Base-by-base conservation (phyloP, 768 basidiomycete species). In the Lactarius pseudohatsudake region DNA sequence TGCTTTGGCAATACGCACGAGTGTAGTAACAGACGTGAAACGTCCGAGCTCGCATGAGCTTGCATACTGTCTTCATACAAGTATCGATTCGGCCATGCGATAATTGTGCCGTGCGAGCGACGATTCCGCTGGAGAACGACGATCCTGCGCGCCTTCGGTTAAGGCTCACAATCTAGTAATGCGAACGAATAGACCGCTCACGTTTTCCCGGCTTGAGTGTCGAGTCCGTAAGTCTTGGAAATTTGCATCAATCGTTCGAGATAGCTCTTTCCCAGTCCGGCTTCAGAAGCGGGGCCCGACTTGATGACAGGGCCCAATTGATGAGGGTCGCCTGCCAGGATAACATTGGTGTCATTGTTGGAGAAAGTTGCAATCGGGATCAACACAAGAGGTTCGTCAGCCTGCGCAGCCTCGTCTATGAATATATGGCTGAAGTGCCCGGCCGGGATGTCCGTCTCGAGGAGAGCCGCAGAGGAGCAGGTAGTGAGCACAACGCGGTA, bases 391-490 rank as follows among this genome's bases (percentile, higher is more conserved):
- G 87, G 85, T 69, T 89, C 87, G 50, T 81, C 81, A 0, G 82
- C 86, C 70, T 89, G 86, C 0, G 86, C 86, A 6, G 85, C 87
- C 65, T 89, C 87, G 70, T 89, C 87, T 50, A 86, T 76, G 68
- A 89, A 84, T 18, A 89, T 83, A 67, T 87, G 84, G 0, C 74
- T 81, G 69, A 84, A 89, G 72, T 86, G 84, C 0, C 86, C 87
- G 18, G 80, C 75, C 40, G 74, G 72, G 26, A 86, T 45, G 0
- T 86, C 85, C 6, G 78, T 78, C 30, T 30, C 30, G 30, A 30
- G 30, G 30, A 30, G 30, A 30, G 30, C 30, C 30, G 30, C 30
- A 30, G 30, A 30, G 30, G 30, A 30, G 30, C 30, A 30, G 30
- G 30, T 30, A 30, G 30, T 30, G 30, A 30, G 30, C 30, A 30